Base-by-base conservation (phyloP, 2,329 filamentous ascomycete genomes). In the Alternaria brassicae region DNA sequence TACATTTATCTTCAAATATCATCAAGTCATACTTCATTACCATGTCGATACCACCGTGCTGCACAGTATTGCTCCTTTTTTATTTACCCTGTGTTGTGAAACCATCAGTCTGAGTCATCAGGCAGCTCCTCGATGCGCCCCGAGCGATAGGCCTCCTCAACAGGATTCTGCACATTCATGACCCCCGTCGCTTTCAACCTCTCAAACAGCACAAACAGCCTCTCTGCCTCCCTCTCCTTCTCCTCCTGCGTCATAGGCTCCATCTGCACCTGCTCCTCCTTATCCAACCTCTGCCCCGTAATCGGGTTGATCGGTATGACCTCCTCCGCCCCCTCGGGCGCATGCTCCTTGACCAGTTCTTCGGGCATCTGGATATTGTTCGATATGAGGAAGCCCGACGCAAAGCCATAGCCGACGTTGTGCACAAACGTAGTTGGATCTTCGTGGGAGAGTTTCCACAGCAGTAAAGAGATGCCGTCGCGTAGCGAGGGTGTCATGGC, bases 351-450 rank as follows among this genome's bases (percentile, higher is more conserved):
- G 9, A 87, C 79, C 1, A 88, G 86, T 54, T 84, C 88, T 58
- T 88, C 83, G 0, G 93, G 92, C 21, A 97, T 82, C 0, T 89
- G 84, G 12, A 98, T 88, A 55, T 95, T 91, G 62, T 94, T 91
- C 63, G 91, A 89, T 80, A 93, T 89, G 15, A 99, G 81, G 74
- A 95, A 97, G 0, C 95, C 95, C 0, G 93, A 91, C 0, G 95
- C 95, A 72, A 91, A 97, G 0, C 95, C 95, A 73, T 97, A 99
- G 0, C 95, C 95, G 12, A 99, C 91, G 67, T 97, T 97, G 51
- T 91, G 85, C 0, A 98, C 91, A 71, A 97, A 95, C 28, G 84
- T 90, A 15, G 85, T 85, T 0, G 93, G 86, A 69, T 97, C 89
- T 68, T 89, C 91, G 64, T 89, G 90, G 0, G 93, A 97, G 27